phyloP scores from a whole-genome alignment of 139 green algal genomes.

The Chlorella sp. region DNA sequence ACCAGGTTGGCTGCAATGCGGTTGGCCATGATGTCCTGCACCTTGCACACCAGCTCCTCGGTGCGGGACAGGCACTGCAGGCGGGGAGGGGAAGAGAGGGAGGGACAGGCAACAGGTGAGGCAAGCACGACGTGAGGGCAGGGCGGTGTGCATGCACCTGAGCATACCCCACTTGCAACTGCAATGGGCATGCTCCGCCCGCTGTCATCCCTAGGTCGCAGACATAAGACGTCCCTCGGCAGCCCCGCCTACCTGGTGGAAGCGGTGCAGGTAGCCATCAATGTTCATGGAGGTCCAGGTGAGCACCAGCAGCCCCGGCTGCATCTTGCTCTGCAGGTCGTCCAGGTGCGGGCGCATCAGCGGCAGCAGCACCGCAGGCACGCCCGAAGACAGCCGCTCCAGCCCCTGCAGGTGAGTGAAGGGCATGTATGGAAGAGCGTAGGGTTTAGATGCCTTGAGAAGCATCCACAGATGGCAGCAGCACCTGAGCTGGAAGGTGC shows the following conservation, averaged over 20 bases:
- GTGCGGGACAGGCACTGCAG: slow-evolving; percentile 65
- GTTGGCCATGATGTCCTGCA: slow-evolving; percentile 87
- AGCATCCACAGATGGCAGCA: not conserved
- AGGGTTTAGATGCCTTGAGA: not conserved
- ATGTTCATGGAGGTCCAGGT: slow-evolving; percentile 95
- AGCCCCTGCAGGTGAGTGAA: slow-evolving; percentile 61
- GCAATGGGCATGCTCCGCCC: not conserved
- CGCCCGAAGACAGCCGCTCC: slow-evolving; percentile 62
- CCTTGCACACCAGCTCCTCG: slow-evolving; percentile 89
- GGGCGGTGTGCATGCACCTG: no score
- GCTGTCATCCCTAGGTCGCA: not conserved
- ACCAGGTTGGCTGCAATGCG: slow-evolving; percentile 86
- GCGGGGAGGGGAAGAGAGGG: not conserved
- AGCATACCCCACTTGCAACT: not conserved
- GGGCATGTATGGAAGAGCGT: not conserved
- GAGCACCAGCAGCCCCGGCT: slow-evolving; percentile 77
- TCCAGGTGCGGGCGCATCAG: slow-evolving; percentile 89
- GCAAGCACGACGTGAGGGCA: not conserved
- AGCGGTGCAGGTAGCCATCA: slow-evolving; percentile 90
- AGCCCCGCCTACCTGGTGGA: slow-evolving; percentile 65
- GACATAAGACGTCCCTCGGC: not conserved
- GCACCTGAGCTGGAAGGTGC: not conserved
- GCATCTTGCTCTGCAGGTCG: slow-evolving; percentile 88
- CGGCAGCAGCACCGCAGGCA: slow-evolving; percentile 74
- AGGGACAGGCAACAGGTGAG: not conserved